A percentile compares a stretch with the other conserved stretches of the same genome.
These are phyloP conservation scores for Trametes polyzona DNA, from an alignment of 1,284 basidiomycete genomes.

Conservation along the genomic window DNA sequence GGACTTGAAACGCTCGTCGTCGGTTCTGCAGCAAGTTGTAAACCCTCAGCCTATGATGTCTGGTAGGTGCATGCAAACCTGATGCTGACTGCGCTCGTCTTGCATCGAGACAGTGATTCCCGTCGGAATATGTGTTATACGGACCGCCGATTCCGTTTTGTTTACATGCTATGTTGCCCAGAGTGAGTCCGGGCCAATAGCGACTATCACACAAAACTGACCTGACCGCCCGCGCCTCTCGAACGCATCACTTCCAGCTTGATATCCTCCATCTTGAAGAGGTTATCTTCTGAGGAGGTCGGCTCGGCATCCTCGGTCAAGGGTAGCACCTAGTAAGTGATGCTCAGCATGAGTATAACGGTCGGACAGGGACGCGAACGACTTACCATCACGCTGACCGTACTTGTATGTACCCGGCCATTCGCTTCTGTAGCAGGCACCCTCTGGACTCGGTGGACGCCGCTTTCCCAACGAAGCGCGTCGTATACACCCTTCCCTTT, in stretches of 20 bases:
- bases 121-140: slow-evolving; percentile 91
- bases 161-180: slow-evolving; percentile 82
- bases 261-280: slow-evolving; percentile 87
- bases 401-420: slow-evolving; percentile 92
- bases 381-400: slow-evolving; percentile 84
- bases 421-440: slow-evolving; percentile 89
- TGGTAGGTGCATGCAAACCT: slow-evolving; percentile 49
- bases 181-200: neutral
- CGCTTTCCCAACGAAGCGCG: slow-evolving; percentile 85
- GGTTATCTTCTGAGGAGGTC: slow-evolving; percentile 48
- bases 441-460: slow-evolving; percentile 95
- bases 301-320: slow-evolving; percentile 64
- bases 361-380: neutral
- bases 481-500: slow-evolving; percentile 84
- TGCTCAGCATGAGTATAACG: neutral
- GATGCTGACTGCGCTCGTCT: slow-evolving; percentile 95
- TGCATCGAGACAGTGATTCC: slow-evolving; percentile 98
- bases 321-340: slow-evolving; percentile 73
- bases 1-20: slow-evolving; percentile 86
- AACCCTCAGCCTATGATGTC: neutral
- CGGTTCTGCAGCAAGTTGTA: slow-evolving; percentile 67
- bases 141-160: slow-evolving; percentile 98
- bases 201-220: slow-evolving; percentile 31
- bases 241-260: slow-evolving; percentile 94
- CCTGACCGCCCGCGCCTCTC: slow-evolving; percentile 95